Percentiles rank a stretch among this genome's conserved stretches.
These are phyloP conservation scores for Neonectria sp. DNA, from an alignment of 2,329 filamentous ascomycete species.

Conservation along the genomic window DNA sequence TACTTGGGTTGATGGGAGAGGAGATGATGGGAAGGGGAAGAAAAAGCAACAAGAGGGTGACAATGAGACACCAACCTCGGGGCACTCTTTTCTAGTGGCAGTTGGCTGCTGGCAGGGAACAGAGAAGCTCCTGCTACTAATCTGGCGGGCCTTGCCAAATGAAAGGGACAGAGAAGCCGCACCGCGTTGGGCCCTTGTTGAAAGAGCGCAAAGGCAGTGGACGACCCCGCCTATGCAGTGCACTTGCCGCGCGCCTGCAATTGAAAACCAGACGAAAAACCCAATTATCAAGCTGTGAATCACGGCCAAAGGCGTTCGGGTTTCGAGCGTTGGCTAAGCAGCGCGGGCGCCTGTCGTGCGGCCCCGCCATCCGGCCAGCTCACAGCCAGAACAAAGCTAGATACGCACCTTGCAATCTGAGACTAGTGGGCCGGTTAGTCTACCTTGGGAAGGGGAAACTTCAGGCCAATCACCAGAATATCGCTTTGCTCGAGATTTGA, in stretches of 20 bases:
- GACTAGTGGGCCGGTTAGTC: not conserved
- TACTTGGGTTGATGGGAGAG: not conserved
- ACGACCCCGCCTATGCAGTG: not conserved
- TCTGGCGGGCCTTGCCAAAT: not conserved
- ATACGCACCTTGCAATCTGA: not conserved
- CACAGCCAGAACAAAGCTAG: not conserved
- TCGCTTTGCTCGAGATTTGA: no score
- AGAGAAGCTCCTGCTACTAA: not conserved
- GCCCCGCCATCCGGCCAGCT: not conserved
- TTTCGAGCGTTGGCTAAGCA: not conserved
- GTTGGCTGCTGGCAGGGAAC: slow-evolving; percentile 7
- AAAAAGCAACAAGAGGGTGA: slow-evolving; percentile 31
- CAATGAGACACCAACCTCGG: not conserved
- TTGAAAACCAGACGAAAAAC: not conserved
- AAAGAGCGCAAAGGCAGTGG: not conserved
- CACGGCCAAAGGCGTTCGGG: not conserved
- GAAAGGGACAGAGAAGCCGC: slow-evolving; percentile 4
- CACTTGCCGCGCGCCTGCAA: not conserved
- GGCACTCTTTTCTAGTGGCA: slow-evolving; percentile 6
- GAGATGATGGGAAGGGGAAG: not conserved
- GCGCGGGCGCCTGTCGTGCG: not conserved
- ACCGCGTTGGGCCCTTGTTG: not conserved
- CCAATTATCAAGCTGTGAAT: not conserved
- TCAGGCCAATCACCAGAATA: not conserved
- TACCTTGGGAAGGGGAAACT: not conserved